phyloP scores from a whole-genome alignment of 73 alveolate genomes.

The Loxodes magnus region DNA sequence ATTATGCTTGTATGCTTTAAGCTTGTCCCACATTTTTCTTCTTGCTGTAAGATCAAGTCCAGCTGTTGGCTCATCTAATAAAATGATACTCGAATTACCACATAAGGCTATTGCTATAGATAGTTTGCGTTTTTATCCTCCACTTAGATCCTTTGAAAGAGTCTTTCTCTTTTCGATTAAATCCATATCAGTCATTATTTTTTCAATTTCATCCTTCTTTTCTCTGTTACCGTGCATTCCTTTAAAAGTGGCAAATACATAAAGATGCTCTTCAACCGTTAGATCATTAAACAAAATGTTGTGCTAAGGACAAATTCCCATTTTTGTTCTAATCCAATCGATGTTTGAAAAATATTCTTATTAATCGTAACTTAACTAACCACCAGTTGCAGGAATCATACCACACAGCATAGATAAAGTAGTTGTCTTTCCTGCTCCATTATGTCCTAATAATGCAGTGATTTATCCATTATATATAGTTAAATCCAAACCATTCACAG shows the following conservation, averaged over 20 bases:
- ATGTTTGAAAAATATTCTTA: too few relatives aligned
- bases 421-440: constrained; percentile 97
- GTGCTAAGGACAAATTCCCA: constrained; percentile 95
- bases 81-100: constrained; percentile 79
- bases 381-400: constrained; percentile 44
- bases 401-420: constrained; percentile 82
- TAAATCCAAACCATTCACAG: constrained; percentile 53
- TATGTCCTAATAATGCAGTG: constrained; percentile 91
- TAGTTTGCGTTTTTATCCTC: constrained; percentile 93
- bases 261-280: constrained; percentile 84
- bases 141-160: constrained; percentile 73
- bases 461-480: constrained; percentile 83
- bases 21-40: constrained; percentile 93
- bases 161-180: constrained; percentile 51
- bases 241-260: constrained; percentile 75
- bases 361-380: too few relatives aligned
- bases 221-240: constrained; percentile 45
- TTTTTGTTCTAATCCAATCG: constrained; percentile 59
- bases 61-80: constrained; percentile 95
- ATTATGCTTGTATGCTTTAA: constrained; percentile 69
- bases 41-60: constrained; percentile 95
- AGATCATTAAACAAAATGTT: constrained; percentile 79
- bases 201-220: constrained; percentile 55
- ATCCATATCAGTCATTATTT: constrained; percentile 65
- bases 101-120: constrained; percentile 89